Evolutionary conservation across 148 eudicot genomes (phyloP).

Genomic region (Arbutus unedo): DNA sequence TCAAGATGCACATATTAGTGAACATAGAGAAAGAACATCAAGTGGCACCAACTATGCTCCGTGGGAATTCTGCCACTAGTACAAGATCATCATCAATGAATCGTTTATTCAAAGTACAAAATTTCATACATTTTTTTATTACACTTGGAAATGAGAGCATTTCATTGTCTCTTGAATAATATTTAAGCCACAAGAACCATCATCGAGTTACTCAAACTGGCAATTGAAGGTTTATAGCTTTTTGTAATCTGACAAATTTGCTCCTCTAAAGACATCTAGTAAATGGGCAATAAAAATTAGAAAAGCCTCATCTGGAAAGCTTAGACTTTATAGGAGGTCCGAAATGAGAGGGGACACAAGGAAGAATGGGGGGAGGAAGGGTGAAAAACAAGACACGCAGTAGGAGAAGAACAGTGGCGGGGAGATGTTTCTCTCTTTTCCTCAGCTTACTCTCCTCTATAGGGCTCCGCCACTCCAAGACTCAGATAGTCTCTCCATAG

Average conservation of each 20-base stretch:
- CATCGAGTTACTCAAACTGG: not conserved
- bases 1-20: not conserved
- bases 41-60: not conserved
- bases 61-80: not conserved
- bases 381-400: not conserved
- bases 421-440: not conserved
- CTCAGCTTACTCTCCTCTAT: not conserved
- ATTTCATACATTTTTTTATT: not conserved
- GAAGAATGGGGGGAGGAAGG: not conserved
- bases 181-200: not conserved
- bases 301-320: not conserved
- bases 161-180: not conserved
- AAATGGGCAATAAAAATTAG: no score
- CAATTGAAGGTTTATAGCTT: not conserved
- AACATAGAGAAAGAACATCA: not conserved
- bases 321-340: not conserved
- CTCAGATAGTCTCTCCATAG: not conserved
- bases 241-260: not conserved
- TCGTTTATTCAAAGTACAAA: not conserved
- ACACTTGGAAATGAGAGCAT: not conserved
- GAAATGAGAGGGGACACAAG: not conserved
- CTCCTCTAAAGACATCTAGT: no score
- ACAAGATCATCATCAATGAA: constrained; percentile 2
- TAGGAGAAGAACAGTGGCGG: not conserved
- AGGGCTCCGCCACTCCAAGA: not conserved